Percentiles rank a stretch among this genome's conserved stretches.
phyloP scores from a whole-genome alignment of 495 filamentous ascomycete species.

The Neurospora pannonica region DNA sequence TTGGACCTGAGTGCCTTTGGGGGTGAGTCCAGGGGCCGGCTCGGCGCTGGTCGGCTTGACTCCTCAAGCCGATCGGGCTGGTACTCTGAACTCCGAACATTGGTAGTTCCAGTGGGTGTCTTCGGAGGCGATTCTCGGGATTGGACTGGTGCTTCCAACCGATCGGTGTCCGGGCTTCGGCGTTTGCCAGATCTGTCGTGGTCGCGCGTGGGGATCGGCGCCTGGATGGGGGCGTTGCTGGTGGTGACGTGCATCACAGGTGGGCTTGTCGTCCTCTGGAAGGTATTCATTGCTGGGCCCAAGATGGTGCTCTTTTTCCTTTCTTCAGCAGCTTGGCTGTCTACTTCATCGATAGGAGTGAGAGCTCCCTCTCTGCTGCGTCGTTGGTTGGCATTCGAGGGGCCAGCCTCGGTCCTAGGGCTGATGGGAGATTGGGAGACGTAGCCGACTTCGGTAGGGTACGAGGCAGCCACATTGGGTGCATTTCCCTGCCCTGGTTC shows the following conservation, averaged over 20 bases:
- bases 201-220: not conserved
- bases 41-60: not conserved
- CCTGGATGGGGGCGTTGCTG: not conserved
- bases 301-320: not conserved
- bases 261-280: not conserved
- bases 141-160: not conserved
- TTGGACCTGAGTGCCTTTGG: not conserved
- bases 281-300: not conserved
- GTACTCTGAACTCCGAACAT: not conserved
- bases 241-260: not conserved
- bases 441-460: conserved; percentile 1
- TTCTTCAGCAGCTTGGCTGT: not conserved
- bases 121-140: not conserved
- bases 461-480: conserved; percentile 5
- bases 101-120: not conserved
- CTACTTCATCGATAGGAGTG: not conserved
- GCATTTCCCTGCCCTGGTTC: not conserved
- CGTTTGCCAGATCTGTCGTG: not conserved
- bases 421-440: not conserved
- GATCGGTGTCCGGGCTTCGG: not conserved
- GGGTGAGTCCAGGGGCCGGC: not conserved
- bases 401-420: not conserved
- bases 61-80: not conserved
- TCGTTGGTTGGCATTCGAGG: not conserved
- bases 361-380: not conserved